phyloP scores from a whole-genome alignment of 140 eudicot genomes.

The Artemisia princeps region DNA sequence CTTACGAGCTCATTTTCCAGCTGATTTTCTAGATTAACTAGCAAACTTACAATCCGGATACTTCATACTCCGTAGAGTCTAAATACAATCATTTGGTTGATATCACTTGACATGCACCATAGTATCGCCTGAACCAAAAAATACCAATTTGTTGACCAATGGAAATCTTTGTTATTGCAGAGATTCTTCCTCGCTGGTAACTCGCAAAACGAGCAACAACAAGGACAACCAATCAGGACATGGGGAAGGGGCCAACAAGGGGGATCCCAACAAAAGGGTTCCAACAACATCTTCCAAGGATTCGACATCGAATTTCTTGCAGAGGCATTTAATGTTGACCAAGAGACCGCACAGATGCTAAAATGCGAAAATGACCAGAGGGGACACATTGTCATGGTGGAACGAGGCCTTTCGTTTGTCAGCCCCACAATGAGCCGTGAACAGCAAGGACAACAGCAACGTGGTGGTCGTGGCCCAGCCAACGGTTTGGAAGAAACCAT shows the following conservation, averaged over 20 bases:
- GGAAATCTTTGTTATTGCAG: constrained; percentile 26
- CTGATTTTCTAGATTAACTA: too few species aligned
- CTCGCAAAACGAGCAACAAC: constrained; percentile 34
- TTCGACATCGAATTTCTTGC: constrained; percentile 28
- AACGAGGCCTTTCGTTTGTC: constrained; percentile 38
- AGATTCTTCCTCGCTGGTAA: constrained; percentile 64
- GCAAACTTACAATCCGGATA: too few species aligned
- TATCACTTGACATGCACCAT: too few species aligned
- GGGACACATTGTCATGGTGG: constrained; percentile 48
- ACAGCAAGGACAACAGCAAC: constrained; percentile 17
- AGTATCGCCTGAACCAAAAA: too few species aligned
- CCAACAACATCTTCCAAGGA: constrained; percentile 52
- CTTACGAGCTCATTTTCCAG: too few species aligned
- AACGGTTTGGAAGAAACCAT: constrained; percentile 79
- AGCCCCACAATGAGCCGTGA: constrained; percentile 26
- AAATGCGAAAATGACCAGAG: constrained; percentile 42
- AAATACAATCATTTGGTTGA: too few species aligned
- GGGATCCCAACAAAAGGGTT: constrained; percentile 11
- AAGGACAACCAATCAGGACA: constrained; percentile 8
- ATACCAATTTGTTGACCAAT: neutral
- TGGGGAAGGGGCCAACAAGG: constrained; percentile 16
- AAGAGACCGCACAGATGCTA: constrained; percentile 43
- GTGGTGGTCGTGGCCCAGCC: neutral
- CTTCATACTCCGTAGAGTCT: too few species aligned
- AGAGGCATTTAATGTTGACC: constrained; percentile 35